Evolutionary conservation across 257 asterid genomes (phyloP), one percentile per base, ranked within the genome.

Genomic region (Ajuga chamaepitys): DNA sequence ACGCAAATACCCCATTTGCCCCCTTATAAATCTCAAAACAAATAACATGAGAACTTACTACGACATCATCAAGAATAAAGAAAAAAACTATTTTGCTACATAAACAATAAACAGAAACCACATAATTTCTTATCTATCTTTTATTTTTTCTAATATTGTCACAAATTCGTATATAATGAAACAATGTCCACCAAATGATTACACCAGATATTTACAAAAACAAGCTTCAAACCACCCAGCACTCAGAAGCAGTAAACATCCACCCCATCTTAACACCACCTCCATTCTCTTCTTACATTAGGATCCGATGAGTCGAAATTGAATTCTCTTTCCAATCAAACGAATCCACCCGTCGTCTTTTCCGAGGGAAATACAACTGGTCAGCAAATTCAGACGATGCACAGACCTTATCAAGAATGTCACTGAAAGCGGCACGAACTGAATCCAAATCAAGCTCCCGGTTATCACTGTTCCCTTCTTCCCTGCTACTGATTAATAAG

Each of bases 351-450:
- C 78, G 77, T 61, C 16, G 84, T 63, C 84, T 71, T 73, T 86
- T 83, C 80, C 72, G 80, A 6, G 86, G 83, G 41, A 53, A 71
- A 52, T 65, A 48, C 26, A 67, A 32, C 28, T 64, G 65, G 1
- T 78, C 78, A 17, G 79, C 76, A 9, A 74, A 73, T 10, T 78
- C 78, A 17, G 79, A 75, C 12, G 77, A 73, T 8, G 77, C 84
- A 9, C 84, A 58, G 62, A 68, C 80, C 74, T 83, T 82, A 18
- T 77, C 86, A 69, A 85, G 75, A 54, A 83, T 62, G 6, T 55
- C 46, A 34, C 73, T 77, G 62, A 85, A 62, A 48, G 88, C 78
- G 54, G 65, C 65, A 22, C 67, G 85, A 60, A 85, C 52, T 21
- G 85, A 75, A 12, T 74, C 68, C 62, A 41, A 16, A 8, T 77